Percentiles rank a stretch among this genome's conserved stretches.
Evolutionary conservation across 1,284 basidiomycete genomes (phyloP).

Genomic region (Hypsizygus ulmarius): DNA sequence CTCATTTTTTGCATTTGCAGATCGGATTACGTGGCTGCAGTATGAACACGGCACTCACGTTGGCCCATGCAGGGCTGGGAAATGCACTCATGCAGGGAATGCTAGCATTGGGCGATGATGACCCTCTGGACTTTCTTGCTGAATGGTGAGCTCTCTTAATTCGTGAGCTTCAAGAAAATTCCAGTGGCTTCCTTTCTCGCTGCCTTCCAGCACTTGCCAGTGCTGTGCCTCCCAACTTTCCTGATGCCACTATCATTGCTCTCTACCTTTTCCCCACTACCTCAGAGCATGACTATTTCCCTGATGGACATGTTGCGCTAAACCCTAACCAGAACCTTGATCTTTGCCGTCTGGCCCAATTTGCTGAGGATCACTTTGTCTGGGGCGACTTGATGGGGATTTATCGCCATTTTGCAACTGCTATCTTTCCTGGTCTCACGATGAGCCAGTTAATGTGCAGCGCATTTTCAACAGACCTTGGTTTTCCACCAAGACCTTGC

Average conservation of each 20-base stretch:
- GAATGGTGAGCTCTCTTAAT: not conserved
- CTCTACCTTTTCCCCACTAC: constrained; percentile 5
- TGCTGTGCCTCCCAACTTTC: not conserved
- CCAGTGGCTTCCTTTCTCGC: not conserved
- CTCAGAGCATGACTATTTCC: not conserved
- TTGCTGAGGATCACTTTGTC: constrained; percentile 6
- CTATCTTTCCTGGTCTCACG: constrained; percentile 15
- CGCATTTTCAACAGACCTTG: constrained; percentile 5
- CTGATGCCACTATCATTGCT: not conserved
- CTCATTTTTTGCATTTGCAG: not conserved
- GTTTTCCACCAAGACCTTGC: not conserved
- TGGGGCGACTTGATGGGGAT: constrained; percentile 10
- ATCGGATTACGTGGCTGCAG: constrained; percentile 10
- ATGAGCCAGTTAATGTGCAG: constrained; percentile 3
- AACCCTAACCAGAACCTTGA: constrained; percentile 1
- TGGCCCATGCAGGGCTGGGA: constrained; percentile 4
- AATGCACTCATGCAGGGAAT: not conserved
- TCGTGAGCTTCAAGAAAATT: not conserved
- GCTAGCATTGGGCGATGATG: not conserved
- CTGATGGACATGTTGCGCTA: constrained; percentile 13
- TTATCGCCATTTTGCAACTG: constrained; percentile 6
- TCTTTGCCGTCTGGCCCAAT: constrained; percentile 1
- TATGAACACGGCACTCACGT: constrained; percentile 1
- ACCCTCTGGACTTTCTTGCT: not conserved
- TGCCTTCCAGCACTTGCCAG: not conserved